Percentiles rank a stretch among this genome's conserved stretches.
phyloP scores from a whole-genome alignment of 2,329 filamentous ascomycete genomes.

The Phaeosphaeria sp. region DNA sequence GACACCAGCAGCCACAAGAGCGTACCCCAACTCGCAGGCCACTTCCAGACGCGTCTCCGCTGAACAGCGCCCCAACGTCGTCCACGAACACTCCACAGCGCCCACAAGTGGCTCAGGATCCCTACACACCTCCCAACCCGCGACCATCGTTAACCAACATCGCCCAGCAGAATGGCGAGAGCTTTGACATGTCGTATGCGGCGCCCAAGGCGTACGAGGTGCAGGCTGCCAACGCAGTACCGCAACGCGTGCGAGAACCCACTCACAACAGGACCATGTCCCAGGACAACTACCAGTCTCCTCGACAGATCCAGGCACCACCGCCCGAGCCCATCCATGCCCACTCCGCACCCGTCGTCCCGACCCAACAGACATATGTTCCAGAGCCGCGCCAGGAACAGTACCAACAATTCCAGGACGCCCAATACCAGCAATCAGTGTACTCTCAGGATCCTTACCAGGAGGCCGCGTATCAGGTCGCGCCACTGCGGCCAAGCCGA shows the following conservation, averaged over 20 bases:
- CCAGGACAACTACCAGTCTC: conserved; percentile 36
- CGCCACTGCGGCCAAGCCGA: conserved; percentile 41
- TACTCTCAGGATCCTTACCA: conserved; percentile 32
- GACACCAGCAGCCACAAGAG: conserved; percentile 33
- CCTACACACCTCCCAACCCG: conserved; percentile 33
- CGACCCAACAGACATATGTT: conserved; percentile 39
- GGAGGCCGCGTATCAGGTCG: conserved; percentile 43
- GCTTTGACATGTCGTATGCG: conserved; percentile 46
- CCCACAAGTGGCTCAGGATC: conserved; percentile 27
- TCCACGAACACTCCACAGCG: conserved; percentile 35
- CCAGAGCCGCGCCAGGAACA: conserved; percentile 20
- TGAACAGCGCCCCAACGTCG: conserved; percentile 24
- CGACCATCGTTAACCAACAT: conserved; percentile 30
- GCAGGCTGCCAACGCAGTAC: conserved; percentile 35
- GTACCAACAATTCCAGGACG: conserved; percentile 19
- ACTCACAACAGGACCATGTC: conserved; percentile 32
- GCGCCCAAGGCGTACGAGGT: conserved; percentile 47
- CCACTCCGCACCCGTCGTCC: conserved; percentile 54
- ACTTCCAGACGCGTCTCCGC: conserved; percentile 34
- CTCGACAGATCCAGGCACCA: conserved; percentile 29
- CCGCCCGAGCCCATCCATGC: conserved; percentile 49
- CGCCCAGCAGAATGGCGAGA: conserved; percentile 25
- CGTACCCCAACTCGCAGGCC: conserved; percentile 37
- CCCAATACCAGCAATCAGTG: conserved; percentile 16
- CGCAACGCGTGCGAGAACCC: conserved; percentile 27